phyloP scores from a whole-genome alignment of 176 grass and related monocot genomes.

The Hordeum vulgare region DNA sequence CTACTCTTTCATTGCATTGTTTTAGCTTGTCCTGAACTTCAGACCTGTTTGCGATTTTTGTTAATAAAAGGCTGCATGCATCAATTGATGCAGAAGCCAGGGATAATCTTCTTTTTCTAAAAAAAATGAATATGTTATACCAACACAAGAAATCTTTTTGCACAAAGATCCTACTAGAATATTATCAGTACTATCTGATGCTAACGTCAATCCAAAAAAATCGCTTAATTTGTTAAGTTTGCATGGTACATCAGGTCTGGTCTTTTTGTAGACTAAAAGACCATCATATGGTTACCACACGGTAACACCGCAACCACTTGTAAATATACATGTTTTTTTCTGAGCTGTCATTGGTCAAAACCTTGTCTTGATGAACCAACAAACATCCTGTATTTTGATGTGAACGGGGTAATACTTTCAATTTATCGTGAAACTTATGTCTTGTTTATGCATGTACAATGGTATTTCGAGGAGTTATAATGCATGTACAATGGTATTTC shows the following conservation, averaged over 20 bases:
- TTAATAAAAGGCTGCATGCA: no score
- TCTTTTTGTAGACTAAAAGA: neutral
- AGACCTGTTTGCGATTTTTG: no score
- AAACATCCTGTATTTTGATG: neutral
- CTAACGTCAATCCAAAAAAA: neutral
- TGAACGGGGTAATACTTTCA: neutral
- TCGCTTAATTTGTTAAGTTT: neutral
- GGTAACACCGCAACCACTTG: neutral
- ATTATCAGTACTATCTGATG: neutral
- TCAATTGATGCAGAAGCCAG: no score
- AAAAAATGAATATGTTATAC: neutral
- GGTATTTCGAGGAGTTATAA: no score
- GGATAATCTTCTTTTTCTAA: no score
- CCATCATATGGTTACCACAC: neutral
- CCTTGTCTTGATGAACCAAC: neutral
- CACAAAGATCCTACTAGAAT: neutral
- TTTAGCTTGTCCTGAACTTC: no score
- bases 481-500: no score
- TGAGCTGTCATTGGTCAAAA: neutral
- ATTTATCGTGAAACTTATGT: neutral
- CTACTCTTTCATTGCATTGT: no score
- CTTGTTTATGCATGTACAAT: no score
- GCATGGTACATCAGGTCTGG: neutral
- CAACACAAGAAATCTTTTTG: neutral
- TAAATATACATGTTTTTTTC: no score